Base-by-base conservation (phyloP, 768 basidiomycete genomes). In the Chlorophyllum brunneum region DNA sequence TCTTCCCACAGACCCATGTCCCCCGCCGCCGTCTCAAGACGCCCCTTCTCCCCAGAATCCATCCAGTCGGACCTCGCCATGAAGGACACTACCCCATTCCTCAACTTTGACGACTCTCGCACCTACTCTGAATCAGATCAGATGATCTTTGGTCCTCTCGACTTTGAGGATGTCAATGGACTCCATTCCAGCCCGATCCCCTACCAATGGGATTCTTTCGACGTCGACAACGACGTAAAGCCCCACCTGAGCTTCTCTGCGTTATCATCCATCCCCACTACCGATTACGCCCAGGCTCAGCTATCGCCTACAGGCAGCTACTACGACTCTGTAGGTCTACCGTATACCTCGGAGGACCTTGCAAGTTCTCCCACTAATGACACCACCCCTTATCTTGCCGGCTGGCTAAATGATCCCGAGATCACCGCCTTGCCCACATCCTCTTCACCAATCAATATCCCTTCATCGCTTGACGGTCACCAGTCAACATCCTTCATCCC, bases 401-500 rank as follows among this genome's bases (percentile, higher is more conserved):
- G 76, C 56, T 88, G 86, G 86, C 73, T 88, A 47, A 75, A 78
- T 61, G 86, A 88, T 65, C 67, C 80, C 44, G 81, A 83, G 44
- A 58, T 72, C 47, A 56, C 63, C 2, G 51, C 65, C 33, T 56
- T 57, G 9, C 56, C 62, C 8, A 64, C 67, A 27, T 67, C 76
- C 6, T 77, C 83, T 2, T 80, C 83, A 0, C 85, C 87, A 22
- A 83, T 86, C 59, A 76, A 83, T 56, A 85, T 84, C 47, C 81
- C 81, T 27, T 71, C 77, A 4, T 67, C 73, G 9, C 61, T 70
- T 27, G 71, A 70, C 63, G 62, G 69, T 15, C 70, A 73, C 52
- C 66, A 70, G 6, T 71, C 76, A n/a, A 64, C 62, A 13, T 64
- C 77, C 3, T 81, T 81, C 63, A 54, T 78, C 9, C 58, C 78